Evolutionary conservation across 768 basidiomycete genomes (phyloP).

Genomic region (Auricularia cornea): DNA sequence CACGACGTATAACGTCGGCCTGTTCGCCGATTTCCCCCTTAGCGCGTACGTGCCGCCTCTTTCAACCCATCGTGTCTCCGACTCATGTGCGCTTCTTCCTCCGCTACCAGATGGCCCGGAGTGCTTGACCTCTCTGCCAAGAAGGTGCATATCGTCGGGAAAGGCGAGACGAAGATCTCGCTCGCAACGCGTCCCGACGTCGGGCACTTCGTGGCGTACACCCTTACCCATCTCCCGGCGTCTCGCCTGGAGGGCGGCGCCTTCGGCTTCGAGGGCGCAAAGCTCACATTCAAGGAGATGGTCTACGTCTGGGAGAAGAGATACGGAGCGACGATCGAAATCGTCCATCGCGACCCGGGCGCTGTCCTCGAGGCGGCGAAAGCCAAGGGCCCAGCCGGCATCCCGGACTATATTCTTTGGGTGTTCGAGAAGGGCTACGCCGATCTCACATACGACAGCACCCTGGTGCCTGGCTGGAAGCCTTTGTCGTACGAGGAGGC

Average conservation of each 20-base stretch:
- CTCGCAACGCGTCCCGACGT: constrained; percentile 13
- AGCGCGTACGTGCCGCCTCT: neutral
- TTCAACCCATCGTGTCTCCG: neutral
- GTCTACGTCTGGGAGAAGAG: constrained; percentile 7
- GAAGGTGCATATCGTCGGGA: constrained; percentile 11
- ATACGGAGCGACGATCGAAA: constrained; percentile 12
- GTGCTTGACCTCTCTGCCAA: constrained; percentile 10
- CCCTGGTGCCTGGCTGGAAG: neutral
- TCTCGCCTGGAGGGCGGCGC: constrained; percentile 5
- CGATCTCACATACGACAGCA: neutral
- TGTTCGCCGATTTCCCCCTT: constrained; percentile 7
- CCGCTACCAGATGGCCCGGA: neutral
- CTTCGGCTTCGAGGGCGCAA: neutral
- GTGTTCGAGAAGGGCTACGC: neutral
- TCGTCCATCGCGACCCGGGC: constrained; percentile 3
- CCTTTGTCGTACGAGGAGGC: neutral
- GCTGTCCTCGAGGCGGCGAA: too few relatives aligned
- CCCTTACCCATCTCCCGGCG: constrained; percentile 9
- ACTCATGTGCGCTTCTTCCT: too few relatives aligned
- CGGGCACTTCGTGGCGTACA: constrained; percentile 14
- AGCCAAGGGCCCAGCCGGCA: neutral
- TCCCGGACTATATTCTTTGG: neutral
- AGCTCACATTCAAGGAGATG: constrained; percentile 12
- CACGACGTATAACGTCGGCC: constrained; percentile 14
- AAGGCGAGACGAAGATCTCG: constrained; percentile 8